Percentiles rank a stretch among this genome's conserved stretches.
Conservation (phyloP, 78 protist genomes). For the Dictyostelium brefeldianum region DNA sequence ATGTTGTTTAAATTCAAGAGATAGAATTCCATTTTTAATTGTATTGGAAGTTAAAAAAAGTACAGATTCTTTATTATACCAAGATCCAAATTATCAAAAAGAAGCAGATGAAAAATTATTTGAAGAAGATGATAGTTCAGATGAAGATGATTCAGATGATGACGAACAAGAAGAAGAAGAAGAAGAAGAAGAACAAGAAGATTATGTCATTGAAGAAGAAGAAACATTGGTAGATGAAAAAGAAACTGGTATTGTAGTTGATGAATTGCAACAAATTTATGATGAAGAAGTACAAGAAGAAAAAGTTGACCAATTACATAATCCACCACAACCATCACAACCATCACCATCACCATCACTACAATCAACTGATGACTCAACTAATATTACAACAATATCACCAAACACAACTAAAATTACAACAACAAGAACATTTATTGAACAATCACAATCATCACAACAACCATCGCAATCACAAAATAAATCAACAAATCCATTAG, state of each 20-base stretch:
- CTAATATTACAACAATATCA: not conserved
- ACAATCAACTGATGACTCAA: too few relatives aligned
- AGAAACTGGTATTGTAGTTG: too few relatives aligned
- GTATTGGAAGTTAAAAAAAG: conserved; percentile 33
- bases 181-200: not conserved
- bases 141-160: not conserved
- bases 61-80: not conserved
- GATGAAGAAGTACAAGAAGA: not conserved
- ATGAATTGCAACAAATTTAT: too few relatives aligned
- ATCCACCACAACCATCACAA: not conserved
- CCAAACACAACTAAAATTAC: not conserved
- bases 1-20: conserved; percentile 56
- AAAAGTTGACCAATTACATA: not conserved
- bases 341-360: too few relatives aligned
- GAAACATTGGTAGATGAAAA: too few relatives aligned
- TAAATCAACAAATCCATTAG: not conserved
- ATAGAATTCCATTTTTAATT: conserved; percentile 48
- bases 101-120: conserved; percentile 1
- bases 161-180: not conserved
- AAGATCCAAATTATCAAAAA: conserved; percentile 15
- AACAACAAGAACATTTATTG: conserved; percentile 1
- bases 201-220: not conserved
- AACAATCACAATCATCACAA: not conserved
- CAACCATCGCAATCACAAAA: not conserved
- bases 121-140: not conserved